Evolutionary conservation across 495 filamentous ascomycete genomes (phyloP).

Genomic region (Acidomyces sp.): DNA sequence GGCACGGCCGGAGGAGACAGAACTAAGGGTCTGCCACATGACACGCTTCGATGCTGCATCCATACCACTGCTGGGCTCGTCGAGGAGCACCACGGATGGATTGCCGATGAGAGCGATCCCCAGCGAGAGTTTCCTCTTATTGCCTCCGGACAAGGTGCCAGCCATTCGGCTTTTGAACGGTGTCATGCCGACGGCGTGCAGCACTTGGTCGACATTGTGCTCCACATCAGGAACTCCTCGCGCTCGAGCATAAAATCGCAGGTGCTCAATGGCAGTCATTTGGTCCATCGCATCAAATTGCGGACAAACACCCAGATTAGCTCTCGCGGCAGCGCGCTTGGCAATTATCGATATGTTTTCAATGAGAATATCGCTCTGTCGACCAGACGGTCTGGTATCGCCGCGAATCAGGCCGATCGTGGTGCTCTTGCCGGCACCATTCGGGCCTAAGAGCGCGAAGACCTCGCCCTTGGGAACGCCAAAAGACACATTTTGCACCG

Average conservation of each 20-base stretch:
- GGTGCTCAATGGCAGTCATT: conserved; percentile 59
- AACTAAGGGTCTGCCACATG: conserved; percentile 59
- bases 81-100: conserved; percentile 56
- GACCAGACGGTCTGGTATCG: conserved; percentile 53
- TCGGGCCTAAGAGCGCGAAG: conserved; percentile 76
- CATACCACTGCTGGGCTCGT: conserved; percentile 57
- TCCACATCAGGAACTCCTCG: conserved; percentile 51
- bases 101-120: conserved; percentile 71
- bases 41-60: conserved; percentile 60
- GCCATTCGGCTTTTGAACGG: conserved; percentile 50
- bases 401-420: conserved; percentile 75
- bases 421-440: conserved; percentile 74
- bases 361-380: conserved; percentile 52
- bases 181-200: conserved; percentile 31
- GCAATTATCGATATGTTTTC: conserved; percentile 55
- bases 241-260: conserved; percentile 59
- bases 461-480: conserved; percentile 63
- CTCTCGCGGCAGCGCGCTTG: conserved; percentile 50
- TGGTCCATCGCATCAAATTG: conserved; percentile 40
- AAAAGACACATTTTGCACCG: conserved; percentile 73
- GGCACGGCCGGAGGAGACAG: conserved; percentile 44
- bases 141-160: conserved; percentile 54
- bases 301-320: conserved; percentile 65
- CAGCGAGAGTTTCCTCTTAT: conserved; percentile 58
- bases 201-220: conserved; percentile 42